Evolutionary conservation across 306 rosid genomes (phyloP).

Genomic region (Cicer cuneatum): DNA sequence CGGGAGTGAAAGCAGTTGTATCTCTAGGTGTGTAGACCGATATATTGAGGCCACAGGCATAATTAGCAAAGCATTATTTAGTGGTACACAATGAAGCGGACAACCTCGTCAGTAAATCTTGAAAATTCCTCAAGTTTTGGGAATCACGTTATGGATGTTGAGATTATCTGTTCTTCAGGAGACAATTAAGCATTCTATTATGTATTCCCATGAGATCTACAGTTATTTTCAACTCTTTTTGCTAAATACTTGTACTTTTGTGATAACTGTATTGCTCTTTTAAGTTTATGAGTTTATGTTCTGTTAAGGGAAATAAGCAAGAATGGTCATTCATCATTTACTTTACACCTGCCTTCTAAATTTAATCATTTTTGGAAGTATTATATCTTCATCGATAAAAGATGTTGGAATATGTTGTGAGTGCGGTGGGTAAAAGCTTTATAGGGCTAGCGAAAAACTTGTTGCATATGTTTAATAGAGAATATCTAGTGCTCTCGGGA

Average conservation of each 20-base stretch:
- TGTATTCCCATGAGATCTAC: conserved; percentile 7
- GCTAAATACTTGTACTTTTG: conserved; percentile 24
- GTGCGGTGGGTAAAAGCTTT: background rate
- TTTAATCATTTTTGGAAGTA: background rate
- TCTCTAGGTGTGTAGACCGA: conserved; percentile 94
- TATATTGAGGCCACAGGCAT: conserved; percentile 95
- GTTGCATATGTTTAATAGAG: background rate
- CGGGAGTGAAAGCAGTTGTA: conserved; percentile 87
- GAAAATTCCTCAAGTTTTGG: conserved; percentile 17
- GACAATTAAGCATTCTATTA: conserved; percentile 29
- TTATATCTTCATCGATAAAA: background rate
- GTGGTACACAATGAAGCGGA: conserved; percentile 53
- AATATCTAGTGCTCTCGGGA: background rate
- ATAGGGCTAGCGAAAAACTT: background rate
- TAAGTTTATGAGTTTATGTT: background rate
- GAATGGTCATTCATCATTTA: background rate
- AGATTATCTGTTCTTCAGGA: conserved; percentile 23
- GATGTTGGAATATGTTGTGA: background rate
- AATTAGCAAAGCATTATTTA: conserved; percentile 74
- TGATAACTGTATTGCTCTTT: background rate
- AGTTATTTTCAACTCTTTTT: conserved; percentile 2
- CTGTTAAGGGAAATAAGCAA: background rate
- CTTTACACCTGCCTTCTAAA: background rate
- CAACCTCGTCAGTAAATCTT: conserved; percentile 4
- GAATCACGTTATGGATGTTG: conserved; percentile 21